phyloP scores from a whole-genome alignment of 2,329 filamentous ascomycete species.

The Botrytis byssoidea region DNA sequence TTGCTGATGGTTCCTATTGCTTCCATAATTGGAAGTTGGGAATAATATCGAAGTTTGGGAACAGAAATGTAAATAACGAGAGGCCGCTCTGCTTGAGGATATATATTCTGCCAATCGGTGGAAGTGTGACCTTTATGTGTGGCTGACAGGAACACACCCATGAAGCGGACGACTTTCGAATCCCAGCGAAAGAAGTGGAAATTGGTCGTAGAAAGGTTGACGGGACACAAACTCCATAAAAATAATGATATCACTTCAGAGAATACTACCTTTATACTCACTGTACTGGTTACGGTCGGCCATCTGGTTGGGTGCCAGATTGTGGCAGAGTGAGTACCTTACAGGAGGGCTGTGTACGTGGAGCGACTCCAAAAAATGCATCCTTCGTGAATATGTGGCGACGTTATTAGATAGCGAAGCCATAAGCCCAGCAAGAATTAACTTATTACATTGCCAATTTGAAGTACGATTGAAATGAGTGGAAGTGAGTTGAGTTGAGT shows the following conservation, averaged over 20 bases:
- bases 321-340: constrained; percentile 11
- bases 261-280: neutral
- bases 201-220: neutral
- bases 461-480: neutral
- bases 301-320: neutral
- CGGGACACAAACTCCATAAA: too few relatives aligned
- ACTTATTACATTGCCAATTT: neutral
- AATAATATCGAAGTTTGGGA: neutral
- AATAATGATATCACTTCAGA: neutral
- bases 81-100: neutral
- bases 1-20: constrained; percentile 16
- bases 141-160: neutral
- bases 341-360: constrained; percentile 11
- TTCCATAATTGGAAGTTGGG: constrained; percentile 1
- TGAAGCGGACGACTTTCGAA: constrained; percentile 2
- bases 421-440: neutral
- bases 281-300: neutral
- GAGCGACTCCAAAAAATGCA: neutral
- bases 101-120: neutral
- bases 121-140: neutral
- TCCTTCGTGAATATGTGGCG: constrained; percentile 6
- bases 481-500: neutral
- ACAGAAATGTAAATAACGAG: neutral
- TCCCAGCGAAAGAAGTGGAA: constrained; percentile 1
- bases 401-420: neutral